These are phyloP conservation scores for Abrus precatorius DNA, from an alignment of 306 rosid genomes.

Conservation along the genomic window DNA sequence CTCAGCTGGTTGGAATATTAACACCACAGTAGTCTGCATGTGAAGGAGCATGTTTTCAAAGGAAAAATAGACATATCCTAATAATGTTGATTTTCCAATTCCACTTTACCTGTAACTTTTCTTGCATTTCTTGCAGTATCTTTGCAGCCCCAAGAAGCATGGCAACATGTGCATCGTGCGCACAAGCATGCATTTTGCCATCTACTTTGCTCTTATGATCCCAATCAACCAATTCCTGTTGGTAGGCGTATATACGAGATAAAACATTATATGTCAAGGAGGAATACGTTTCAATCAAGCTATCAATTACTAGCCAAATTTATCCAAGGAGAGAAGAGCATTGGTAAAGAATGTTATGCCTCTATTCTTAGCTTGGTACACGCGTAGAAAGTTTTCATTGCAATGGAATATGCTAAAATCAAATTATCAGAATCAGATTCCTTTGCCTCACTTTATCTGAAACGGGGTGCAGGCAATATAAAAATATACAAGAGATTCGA, in stretches of 20 bases:
- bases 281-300: slow-evolving; percentile 28
- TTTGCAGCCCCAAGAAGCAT: slow-evolving; percentile 97
- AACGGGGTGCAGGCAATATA: neutral
- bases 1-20: slow-evolving; percentile 93
- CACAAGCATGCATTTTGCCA: slow-evolving; percentile 96
- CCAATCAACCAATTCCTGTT: slow-evolving; percentile 86
- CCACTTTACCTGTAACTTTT: slow-evolving; percentile 64
- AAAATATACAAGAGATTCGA: neutral
- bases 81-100: slow-evolving; percentile 18
- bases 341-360: slow-evolving; percentile 1
- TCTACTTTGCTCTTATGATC: slow-evolving; percentile 86
- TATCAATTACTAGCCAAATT: slow-evolving; percentile 26
- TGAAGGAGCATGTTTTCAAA: slow-evolving; percentile 24
- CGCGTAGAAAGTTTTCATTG: neutral
- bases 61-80: neutral
- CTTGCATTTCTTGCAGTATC: slow-evolving; percentile 67
- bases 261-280: neutral
- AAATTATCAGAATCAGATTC: neutral
- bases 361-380: slow-evolving; percentile 2
- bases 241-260: neutral
- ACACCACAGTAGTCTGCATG: slow-evolving; percentile 77
- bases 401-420: neutral
- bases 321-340: neutral
- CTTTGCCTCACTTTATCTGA: neutral
- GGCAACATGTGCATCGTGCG: slow-evolving; percentile 86